Base-by-base conservation (phyloP, 768 basidiomycete species). In the Suillus variegatus region DNA sequence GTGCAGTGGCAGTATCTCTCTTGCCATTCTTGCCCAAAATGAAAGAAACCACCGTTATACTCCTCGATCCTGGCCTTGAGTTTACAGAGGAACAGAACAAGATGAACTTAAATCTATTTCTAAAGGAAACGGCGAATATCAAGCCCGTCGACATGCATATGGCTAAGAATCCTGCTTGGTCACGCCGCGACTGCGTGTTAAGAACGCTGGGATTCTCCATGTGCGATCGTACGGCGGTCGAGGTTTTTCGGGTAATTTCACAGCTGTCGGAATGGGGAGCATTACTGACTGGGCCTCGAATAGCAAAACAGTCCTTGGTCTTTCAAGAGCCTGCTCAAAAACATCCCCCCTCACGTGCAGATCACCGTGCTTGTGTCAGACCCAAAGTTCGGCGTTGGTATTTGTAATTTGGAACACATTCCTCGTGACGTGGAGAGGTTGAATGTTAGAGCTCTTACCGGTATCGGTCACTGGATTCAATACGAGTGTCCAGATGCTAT, bases 391-490 rank as follows among this genome's bases (percentile, higher is more conserved):
- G 8, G 49, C 16, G 3, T 28, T 32, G 51, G 46, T 3, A 1
- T 64, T 5, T 64, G 66, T 38, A 0, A 18, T 0, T 60, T 67
- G 9, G 6, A 73, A 22, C 51, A 71, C 6, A 18, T 75, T 18
- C 40, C 41, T 18, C 64, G 66, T 28, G n/a, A 40, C 1, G 62
- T 73, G 32, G 52, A 54, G 2, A 35, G 52, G 12, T 18, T 54
- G 32, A 35, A 32, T 35, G 18, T 20, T 32, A 54, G 18, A 54
- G 35, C 60, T 14, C 63, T 75, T 3, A 65, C 70, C 0, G 69
- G 73, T 0, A 69, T 70, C 3, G 66, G 66, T 1, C 75, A 75
- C 54, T 76, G 69, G 68, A 71, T 76, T n/a, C 75, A 74, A 44
- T 65, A 41, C 36, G 75, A 76, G 36, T 70, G 69, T 35, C 75